phyloP scores from a whole-genome alignment of 2,329 filamentous ascomycete species.

The Alternaria conjuncta region DNA sequence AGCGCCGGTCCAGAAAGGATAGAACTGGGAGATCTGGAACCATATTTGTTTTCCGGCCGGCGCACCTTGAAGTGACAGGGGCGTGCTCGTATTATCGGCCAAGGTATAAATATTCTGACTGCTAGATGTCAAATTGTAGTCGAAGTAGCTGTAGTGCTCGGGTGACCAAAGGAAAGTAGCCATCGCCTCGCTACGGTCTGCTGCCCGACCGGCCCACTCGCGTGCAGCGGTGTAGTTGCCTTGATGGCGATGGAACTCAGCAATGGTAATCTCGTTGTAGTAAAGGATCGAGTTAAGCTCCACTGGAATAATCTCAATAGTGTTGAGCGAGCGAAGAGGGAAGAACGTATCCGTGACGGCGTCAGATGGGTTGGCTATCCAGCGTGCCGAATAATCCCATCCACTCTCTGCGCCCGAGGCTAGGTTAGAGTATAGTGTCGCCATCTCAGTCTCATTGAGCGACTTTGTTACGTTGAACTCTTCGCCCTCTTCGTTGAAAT shows the following conservation, averaged over 20 bases:
- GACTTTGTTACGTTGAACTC: slow-evolving; percentile 61
- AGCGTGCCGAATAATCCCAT: slow-evolving; percentile 68
- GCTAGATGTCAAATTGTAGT: slow-evolving; percentile 69
- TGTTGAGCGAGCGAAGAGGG: slow-evolving; percentile 69
- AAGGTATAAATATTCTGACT: slow-evolving; percentile 63
- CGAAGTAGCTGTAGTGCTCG: slow-evolving; percentile 69
- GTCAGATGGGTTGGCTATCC: slow-evolving; percentile 64
- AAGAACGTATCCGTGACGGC: slow-evolving; percentile 68
- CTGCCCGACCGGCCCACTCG: slow-evolving; percentile 59
- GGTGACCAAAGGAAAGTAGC: slow-evolving; percentile 69
- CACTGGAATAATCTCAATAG: slow-evolving; percentile 64
- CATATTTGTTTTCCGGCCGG: slow-evolving; percentile 63
- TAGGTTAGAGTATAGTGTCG: slow-evolving; percentile 65
- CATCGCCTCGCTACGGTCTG: slow-evolving; percentile 66
- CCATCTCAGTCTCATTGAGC: slow-evolving; percentile 62
- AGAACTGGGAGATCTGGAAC: slow-evolving; percentile 67
- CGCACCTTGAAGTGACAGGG: slow-evolving; percentile 50
- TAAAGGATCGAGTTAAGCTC: slow-evolving; percentile 74
- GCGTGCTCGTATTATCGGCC: slow-evolving; percentile 50
- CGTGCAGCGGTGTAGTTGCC: slow-evolving; percentile 60
- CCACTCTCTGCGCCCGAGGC: slow-evolving; percentile 71
- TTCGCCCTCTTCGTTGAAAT: slow-evolving; percentile 64
- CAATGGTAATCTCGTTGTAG: slow-evolving; percentile 67
- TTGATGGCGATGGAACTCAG: slow-evolving; percentile 59
- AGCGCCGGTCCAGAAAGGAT: slow-evolving; percentile 73